These are phyloP conservation scores for Flueggea neowawraea DNA, from an alignment of 441 rosid species.

Conservation along the genomic window DNA sequence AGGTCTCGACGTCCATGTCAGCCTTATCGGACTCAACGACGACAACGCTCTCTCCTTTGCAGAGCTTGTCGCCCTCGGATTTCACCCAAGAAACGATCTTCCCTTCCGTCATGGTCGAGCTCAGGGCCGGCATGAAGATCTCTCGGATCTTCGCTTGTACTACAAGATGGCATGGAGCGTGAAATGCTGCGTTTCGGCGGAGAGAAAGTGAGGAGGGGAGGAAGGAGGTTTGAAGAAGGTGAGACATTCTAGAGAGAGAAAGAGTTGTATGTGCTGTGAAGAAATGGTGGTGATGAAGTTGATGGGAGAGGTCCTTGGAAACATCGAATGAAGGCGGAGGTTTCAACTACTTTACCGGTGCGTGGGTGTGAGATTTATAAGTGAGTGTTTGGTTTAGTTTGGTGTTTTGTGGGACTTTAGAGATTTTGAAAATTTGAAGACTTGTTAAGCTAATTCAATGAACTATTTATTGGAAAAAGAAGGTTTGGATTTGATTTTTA, in stretches of 20 bases:
- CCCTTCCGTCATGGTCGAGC: slow-evolving; percentile 96
- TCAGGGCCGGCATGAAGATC: slow-evolving; percentile 96
- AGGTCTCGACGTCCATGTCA: slow-evolving; percentile 98
- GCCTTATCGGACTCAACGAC: slow-evolving; percentile 96
- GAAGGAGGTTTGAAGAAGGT: slow-evolving; percentile 59
- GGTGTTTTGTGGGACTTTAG: too few species aligned
- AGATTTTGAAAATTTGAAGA: too few species aligned
- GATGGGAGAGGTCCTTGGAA: slow-evolving; percentile 27
- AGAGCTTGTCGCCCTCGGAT: slow-evolving; percentile 85
- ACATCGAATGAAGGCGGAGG: slow-evolving; percentile 71
- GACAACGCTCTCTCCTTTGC: slow-evolving; percentile 87
- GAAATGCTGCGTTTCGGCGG: slow-evolving; percentile 20
- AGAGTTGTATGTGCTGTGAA: not conserved
- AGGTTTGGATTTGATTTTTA: too few species aligned
- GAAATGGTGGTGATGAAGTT: not conserved
- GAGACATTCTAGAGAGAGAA: slow-evolving; percentile 39
- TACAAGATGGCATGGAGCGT: slow-evolving; percentile 14
- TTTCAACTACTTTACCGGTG: slow-evolving; percentile 54
- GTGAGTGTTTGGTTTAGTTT: too few species aligned
- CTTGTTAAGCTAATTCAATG: too few species aligned
- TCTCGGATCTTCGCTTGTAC: slow-evolving; percentile 83
- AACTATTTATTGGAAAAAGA: too few species aligned
- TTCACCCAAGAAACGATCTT: slow-evolving; percentile 92
- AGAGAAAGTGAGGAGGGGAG: slow-evolving; percentile 33
- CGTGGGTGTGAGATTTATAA: not conserved